Conservation (phyloP, 1,284 basidiomycete species). For the Mycena sp. region DNA sequence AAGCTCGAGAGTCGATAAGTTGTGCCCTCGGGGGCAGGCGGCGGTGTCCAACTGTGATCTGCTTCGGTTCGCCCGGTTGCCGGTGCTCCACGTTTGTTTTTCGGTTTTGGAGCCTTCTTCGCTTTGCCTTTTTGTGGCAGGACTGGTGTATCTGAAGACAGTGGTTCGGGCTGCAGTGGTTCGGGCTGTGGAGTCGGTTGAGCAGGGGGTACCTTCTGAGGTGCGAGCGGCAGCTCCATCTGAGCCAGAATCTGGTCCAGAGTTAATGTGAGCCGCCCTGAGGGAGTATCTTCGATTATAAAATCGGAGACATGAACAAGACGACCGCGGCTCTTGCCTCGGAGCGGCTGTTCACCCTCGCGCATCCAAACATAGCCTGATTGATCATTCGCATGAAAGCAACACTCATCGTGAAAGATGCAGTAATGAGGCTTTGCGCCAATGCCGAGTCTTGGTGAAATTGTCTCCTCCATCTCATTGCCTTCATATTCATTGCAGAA, state of each 20-base stretch:
- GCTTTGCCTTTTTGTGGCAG: background rate
- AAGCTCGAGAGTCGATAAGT: constrained; percentile 30
- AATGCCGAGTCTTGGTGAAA: constrained; percentile 11
- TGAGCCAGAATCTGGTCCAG: background rate
- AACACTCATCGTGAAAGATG: constrained; percentile 36
- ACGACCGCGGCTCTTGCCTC: constrained; percentile 1
- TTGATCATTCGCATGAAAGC: constrained; percentile 34
- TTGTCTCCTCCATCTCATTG: background rate
- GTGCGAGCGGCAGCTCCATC: background rate
- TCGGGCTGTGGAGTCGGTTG: background rate
- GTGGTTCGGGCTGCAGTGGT: too few species aligned
- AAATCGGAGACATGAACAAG: constrained; percentile 5
- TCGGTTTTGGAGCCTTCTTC: too few species aligned
- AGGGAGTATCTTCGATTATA: background rate
- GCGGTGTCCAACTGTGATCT: constrained; percentile 33
- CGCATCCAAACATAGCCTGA: constrained; percentile 28
- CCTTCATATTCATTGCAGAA: constrained; percentile 3
- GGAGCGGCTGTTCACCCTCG: constrained; percentile 18
- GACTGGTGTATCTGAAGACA: too few species aligned
- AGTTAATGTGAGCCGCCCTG: background rate
- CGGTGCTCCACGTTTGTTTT: too few species aligned
- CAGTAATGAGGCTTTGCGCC: constrained; percentile 33
- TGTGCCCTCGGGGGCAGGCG: constrained; percentile 39
- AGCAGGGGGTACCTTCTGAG: background rate
- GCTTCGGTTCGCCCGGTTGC: constrained; percentile 1